Percentiles rank a stretch among this genome's conserved stretches.
These are phyloP conservation scores for Coemansia sp. DNA, from an alignment of 371 early-diverging fungal species.

Conservation along the genomic window DNA sequence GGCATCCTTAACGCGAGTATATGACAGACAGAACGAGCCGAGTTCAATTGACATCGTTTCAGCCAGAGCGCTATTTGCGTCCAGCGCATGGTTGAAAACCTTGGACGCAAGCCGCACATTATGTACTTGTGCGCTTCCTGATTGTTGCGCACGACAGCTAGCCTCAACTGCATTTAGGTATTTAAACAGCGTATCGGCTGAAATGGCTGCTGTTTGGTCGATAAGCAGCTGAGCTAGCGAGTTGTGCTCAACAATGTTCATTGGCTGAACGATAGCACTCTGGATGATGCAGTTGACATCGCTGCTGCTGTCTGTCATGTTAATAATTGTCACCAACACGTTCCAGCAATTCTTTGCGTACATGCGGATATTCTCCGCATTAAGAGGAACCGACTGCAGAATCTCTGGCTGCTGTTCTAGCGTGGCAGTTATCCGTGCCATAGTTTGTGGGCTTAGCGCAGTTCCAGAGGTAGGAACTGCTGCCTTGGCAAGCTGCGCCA, in stretches of 20 bases:
- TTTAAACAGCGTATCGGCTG: constrained; percentile 25
- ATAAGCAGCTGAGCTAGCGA: constrained; percentile 22
- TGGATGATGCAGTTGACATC: constrained; percentile 17
- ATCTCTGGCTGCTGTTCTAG: constrained; percentile 27
- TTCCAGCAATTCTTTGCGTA: constrained; percentile 27
- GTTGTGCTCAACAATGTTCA: constrained; percentile 35
- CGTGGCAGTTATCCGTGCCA: constrained; percentile 1
- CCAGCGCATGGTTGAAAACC: constrained; percentile 27
- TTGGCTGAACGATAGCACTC: constrained; percentile 27
- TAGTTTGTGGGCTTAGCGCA: constrained; percentile 9
- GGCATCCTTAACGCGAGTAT: constrained; percentile 38
- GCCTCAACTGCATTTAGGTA: constrained; percentile 46
- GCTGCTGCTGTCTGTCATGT: background rate
- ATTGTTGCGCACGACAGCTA: constrained; percentile 26
- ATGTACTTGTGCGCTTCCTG: constrained; percentile 18
- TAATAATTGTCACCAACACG: constrained; percentile 11
- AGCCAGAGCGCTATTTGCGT: constrained; percentile 13
- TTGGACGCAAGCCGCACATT: constrained; percentile 31
- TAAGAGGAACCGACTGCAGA: constrained; percentile 4
- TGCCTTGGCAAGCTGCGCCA: constrained; percentile 22
- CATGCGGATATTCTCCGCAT: constrained; percentile 12
- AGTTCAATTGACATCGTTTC: constrained; percentile 39
- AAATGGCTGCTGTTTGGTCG: constrained; percentile 4
- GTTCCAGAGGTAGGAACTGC: background rate
- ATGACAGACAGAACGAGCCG: constrained; percentile 43